Evolutionary conservation across 257 asterid species (phyloP), one percentile per base, ranked within the genome.

Genomic region (Solanum clarkiae): DNA sequence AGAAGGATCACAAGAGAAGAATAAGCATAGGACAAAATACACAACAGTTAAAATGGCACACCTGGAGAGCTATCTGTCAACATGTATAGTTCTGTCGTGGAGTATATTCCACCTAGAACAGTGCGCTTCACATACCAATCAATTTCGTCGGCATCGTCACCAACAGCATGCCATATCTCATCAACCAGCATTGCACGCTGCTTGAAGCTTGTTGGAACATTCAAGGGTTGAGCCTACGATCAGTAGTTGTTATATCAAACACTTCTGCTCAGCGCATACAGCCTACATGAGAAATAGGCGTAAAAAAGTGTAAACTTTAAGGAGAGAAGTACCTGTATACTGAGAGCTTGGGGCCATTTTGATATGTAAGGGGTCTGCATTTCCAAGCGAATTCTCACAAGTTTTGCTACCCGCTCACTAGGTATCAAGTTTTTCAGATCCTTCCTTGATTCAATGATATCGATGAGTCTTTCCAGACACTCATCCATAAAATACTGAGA

Each of bases 341-440:
- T 95, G 85, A 96, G 99, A 86, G 98, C 98, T 89, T 92, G 98
- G 82, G 96, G 93, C 98, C 98, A 96, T 90, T 93, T 96, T 69
- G 99, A 93, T 77, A 96, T 89, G 91, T 90, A 93, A n/a, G 99
- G 98, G 87, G 90, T 95, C 88, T 94, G 99, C 98, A 95, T 95
- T 85, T 96, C 99, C 86, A 96, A 89, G 84, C 99, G 95, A 88
- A 89, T 89, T 85, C 92, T 90, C 20, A 95, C 95, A 86, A 95
- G 94, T 88, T 92, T 89, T 14, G 93, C 90, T 72, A 95, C 91
- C 63, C 95, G 94, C 86, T 93, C 94, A 86, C 98, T 95, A 10
- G 97, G 97, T 86, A 91, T 91, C 87, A 94, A 72, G 86, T 80
- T 87, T 87, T 90, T 88, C 82, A 93, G 90, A 85, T 93, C 98